Evolutionary conservation across 257 asterid genomes (phyloP), one percentile per base, ranked within the genome.

Genomic region (Sherardia arvensis): DNA sequence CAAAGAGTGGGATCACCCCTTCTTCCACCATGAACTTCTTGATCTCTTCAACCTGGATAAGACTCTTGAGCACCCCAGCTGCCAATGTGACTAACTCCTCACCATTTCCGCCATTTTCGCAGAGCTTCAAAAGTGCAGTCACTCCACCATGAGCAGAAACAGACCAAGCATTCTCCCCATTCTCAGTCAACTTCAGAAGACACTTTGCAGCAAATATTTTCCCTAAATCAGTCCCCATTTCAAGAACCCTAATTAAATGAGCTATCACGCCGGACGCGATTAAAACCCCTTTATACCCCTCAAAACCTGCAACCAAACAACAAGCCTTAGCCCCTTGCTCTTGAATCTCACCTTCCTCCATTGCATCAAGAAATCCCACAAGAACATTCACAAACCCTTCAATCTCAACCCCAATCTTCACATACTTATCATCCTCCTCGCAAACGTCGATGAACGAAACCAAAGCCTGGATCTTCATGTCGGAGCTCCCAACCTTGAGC

Each of bases 131-230:
- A 62, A 93, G 82, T 18, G 71, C 82, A 8, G 95, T 81, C 3
- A 85, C 96, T 34, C 99, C 97, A 26, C 96, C 99, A 11, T 93
- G 99, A 29, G 99, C 91, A 8, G 96, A 90, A 76, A 93, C 80
- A 1, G 96, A 81, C 99, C 99, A 93, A 0, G 78, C 92, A 64
- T 93, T 93, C 18, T 93, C 99, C 1, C 96, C 86, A 64, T 93
- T 90, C 83, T 85, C 92, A 0, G 97, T 93, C 47, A 90, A 54
- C 40, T 79, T 90, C 76, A 77, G 78, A 87, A 93, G 85, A 80
- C 97, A 87, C 77, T 81, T 87, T 9, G 88, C 81, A 1, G 95
- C 85, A 56, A 34, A 77, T 61, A 73, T 84, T 72, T 77, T 90
- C 43, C 96, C 70, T 78, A 59, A 27, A 14, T 76, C 79, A 75